Evolutionary conservation across 495 filamentous ascomycete species (phyloP), one percentile per base, ranked within the genome.

Genomic region (Penicillium macrosclerotiorum): DNA sequence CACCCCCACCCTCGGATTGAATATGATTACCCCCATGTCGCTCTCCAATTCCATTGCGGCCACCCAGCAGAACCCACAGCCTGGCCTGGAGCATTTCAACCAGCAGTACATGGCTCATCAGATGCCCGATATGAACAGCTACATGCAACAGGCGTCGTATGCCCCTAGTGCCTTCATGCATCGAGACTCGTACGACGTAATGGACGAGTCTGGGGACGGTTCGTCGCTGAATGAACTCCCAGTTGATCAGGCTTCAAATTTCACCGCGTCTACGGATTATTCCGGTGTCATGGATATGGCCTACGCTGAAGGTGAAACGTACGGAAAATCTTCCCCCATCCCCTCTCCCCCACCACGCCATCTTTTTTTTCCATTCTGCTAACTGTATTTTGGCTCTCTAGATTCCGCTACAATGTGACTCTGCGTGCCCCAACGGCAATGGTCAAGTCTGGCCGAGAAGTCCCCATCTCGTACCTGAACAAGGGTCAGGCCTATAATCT

Each of bases 371-470:
- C 11, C n/a, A 12, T 19, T 11, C 30, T 49, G 8, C 44, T 57
- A 45, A 60, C 20, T 11, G 5, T 9, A 17, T 33, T 24, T 13
- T 7, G n/a, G 1, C 22, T 46, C 74, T 66, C 3, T 64, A 94
- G 91, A 49, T 97, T 97, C 60, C 89, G 94, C 17, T 99, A 88
- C 65, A 83, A 89, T 58, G 84, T 89, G 29, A 90, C 89, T 0
- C 71, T 99, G 36, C 92, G 95, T 61, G 93, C 90, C 1, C 89
- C 90, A n/a, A 96, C 91, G 2, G 92, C 91, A 18, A 96, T 96
- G 92, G 83, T 95, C 55, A 90, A 84, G 60, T 78, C 86, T 52
- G 58, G 76, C 2, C 82, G 90, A 45, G 92, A 96, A 60, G 89
- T 93, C 35, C 91, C 91, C 0, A 80, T 96, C 12, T 94, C 90